These are phyloP conservation scores for Fusarium falciforme DNA, from an alignment of 2,329 filamentous ascomycete genomes.

Conservation along the genomic window DNA sequence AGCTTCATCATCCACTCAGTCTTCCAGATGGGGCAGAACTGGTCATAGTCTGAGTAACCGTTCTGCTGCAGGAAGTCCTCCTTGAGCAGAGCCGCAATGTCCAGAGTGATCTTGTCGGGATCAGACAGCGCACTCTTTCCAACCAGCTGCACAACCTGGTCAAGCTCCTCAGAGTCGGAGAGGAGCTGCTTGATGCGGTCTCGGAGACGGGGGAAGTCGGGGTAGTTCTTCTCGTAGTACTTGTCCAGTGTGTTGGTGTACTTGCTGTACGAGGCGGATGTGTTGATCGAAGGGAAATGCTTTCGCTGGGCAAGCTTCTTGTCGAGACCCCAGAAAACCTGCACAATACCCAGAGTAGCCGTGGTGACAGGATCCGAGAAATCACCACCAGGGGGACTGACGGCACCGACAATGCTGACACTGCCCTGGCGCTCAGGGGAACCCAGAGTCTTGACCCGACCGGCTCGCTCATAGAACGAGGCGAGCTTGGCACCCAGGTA, in stretches of 20 bases:
- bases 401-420: slow-evolving; percentile 97
- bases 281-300: slow-evolving; percentile 99
- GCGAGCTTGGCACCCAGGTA: slow-evolving; percentile 97
- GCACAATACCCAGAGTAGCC: slow-evolving; percentile 94
- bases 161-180: slow-evolving; percentile 94
- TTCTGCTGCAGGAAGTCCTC: slow-evolving; percentile 99
- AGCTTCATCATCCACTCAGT: slow-evolving; percentile 99
- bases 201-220: slow-evolving; percentile 92
- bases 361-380: slow-evolving; percentile 98
- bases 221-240: slow-evolving; percentile 93
- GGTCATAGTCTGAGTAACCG: slow-evolving; percentile 98
- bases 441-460: slow-evolving; percentile 85
- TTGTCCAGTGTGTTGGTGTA: slow-evolving; percentile 90
- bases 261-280: slow-evolving; percentile 93
- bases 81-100: slow-evolving; percentile 91
- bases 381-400: slow-evolving; percentile 97
- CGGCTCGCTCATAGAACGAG: slow-evolving; percentile 99
- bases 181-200: slow-evolving; percentile 95
- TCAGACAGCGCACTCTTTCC: slow-evolving; percentile 97
- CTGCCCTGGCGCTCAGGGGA: slow-evolving; percentile 90
- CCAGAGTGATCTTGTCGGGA: slow-evolving; percentile 97
- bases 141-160: slow-evolving; percentile 98
- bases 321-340: slow-evolving; percentile 99
- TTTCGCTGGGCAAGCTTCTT: slow-evolving; percentile 99
- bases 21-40: slow-evolving; percentile 99